Conservation (phyloP, 1,284 basidiomycete genomes). For the Ustilago vetiveriae region DNA sequence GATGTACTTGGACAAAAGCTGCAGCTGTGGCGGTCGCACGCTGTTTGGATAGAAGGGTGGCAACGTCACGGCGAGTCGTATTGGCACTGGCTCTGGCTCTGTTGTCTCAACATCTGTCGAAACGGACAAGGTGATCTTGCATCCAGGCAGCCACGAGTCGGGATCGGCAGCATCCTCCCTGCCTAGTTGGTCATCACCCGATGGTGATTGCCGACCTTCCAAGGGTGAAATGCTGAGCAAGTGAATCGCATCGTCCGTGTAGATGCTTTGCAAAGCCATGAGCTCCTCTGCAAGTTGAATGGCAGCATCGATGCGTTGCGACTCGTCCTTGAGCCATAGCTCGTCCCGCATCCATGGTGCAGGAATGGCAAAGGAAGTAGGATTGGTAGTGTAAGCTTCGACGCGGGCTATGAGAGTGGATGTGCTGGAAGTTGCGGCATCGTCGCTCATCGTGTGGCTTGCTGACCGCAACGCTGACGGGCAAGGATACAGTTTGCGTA, state of each 20-base stretch:
- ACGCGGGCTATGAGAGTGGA: constrained; percentile 36
- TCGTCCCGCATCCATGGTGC: constrained; percentile 22
- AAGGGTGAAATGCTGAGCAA: constrained; percentile 20
- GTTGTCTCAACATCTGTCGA: constrained; percentile 29
- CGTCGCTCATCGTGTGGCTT: constrained; percentile 12
- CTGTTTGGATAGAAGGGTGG: constrained; percentile 56
- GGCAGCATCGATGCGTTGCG: constrained; percentile 24
- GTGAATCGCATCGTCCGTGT: constrained; percentile 51
- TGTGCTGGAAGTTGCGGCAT: neutral
- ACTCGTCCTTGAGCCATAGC: constrained; percentile 21
- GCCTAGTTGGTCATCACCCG: constrained; percentile 2
- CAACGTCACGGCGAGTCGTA: constrained; percentile 56
- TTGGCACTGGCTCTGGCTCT: constrained; percentile 22
- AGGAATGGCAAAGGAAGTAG: constrained; percentile 10
- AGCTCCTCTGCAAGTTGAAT: constrained; percentile 57
- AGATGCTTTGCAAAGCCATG: constrained; percentile 62
- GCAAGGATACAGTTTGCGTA: too few relatives aligned
- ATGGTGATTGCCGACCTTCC: neutral
- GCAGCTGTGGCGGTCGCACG: constrained; percentile 56
- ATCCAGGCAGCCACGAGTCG: constrained; percentile 29
- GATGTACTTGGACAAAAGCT: constrained; percentile 59
- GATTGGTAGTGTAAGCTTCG: constrained; percentile 25
- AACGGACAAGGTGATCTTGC: constrained; percentile 40
- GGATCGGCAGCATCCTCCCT: constrained; percentile 26
- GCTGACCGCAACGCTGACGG: neutral